Conservation (phyloP, 805 yeast genomes). For the Candida taoyuanica region DNA sequence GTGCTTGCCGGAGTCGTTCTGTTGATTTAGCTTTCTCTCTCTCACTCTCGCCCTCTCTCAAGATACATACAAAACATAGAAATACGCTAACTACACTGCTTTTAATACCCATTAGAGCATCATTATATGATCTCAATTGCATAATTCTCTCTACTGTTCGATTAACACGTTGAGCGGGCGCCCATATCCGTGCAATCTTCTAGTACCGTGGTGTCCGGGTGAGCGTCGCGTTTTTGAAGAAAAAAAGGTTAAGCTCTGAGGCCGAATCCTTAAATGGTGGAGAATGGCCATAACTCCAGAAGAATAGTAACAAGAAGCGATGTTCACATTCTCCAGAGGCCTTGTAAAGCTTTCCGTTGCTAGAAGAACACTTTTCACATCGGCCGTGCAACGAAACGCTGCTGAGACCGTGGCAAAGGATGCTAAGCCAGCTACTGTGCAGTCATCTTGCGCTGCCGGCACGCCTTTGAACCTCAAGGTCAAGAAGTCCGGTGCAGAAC, state of each 20-base stretch:
- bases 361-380: conserved; percentile 17
- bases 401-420: conserved; percentile 6
- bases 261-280: neutral
- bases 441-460: conserved; percentile 64
- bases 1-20: conserved; percentile 5
- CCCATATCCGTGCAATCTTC: too few relatives aligned
- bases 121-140: too few relatives aligned
- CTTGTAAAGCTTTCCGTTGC: neutral
- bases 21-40: too few relatives aligned
- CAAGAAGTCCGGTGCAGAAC: conserved; percentile 77
- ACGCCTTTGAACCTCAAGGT: conserved; percentile 68
- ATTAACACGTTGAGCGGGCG: too few relatives aligned
- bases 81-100: too few relatives aligned
- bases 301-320: too few relatives aligned
- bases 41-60: too few relatives aligned
- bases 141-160: too few relatives aligned
- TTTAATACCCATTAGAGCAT: too few relatives aligned
- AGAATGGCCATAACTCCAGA: too few relatives aligned
- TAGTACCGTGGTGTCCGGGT: conserved; percentile 3
- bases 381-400: conserved; percentile 13
- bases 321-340: conserved; percentile 10
- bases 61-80: too few relatives aligned
- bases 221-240: neutral
- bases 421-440: conserved; percentile 7
- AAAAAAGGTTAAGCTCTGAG: neutral